phyloP scores from a whole-genome alignment of 139 green algal genomes.

The Yamagishiella unicocca region DNA sequence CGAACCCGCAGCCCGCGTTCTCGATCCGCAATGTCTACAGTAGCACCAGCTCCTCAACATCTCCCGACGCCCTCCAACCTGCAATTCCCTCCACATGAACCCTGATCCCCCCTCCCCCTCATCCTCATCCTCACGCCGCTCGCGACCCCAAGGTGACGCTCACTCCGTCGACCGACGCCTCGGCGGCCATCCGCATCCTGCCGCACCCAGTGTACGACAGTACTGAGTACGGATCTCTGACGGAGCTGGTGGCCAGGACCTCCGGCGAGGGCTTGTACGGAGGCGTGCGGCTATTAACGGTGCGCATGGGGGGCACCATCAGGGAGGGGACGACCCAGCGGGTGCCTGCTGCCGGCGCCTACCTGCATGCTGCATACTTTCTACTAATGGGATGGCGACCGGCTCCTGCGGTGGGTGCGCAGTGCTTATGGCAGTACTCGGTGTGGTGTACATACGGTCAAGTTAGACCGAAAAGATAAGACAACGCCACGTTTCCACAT shows the following conservation, averaged over 20 bases:
- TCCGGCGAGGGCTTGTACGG: conserved; percentile 82
- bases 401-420: no score
- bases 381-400: no score
- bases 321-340: no score
- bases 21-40: no score
- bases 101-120: not conserved
- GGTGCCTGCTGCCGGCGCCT: no score
- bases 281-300: conserved; percentile 84
- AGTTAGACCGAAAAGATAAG: no score
- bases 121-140: not conserved
- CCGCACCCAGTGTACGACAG: conserved; percentile 80
- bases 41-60: not conserved
- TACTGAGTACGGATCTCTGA: conserved; percentile 61
- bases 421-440: no score
- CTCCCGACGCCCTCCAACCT: not conserved
- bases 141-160: conserved; percentile 65
- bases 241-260: conserved; percentile 54
- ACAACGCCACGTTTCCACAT: no score
- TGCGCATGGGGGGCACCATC: conserved; percentile 47
- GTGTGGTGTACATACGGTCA: no score
- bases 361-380: no score
- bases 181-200: conserved; percentile 55
- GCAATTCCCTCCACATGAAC: not conserved
- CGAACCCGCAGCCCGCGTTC: not conserved
- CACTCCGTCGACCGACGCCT: conserved; percentile 47